Conservation (phyloP, 208 protist genomes). For the Trypanosoma lewisi region DNA sequence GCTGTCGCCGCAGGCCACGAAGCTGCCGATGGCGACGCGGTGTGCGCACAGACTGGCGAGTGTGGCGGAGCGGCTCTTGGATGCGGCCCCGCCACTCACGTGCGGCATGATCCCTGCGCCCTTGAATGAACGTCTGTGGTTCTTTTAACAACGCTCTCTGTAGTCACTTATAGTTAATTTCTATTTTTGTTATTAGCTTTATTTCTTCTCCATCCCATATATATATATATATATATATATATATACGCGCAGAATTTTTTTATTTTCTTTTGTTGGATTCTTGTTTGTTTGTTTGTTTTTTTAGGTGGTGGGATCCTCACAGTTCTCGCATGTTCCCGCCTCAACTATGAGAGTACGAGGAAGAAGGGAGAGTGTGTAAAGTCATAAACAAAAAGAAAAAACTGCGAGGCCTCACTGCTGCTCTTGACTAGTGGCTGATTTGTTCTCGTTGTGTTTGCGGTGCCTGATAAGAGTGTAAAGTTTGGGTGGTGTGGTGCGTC, state of each 20-base stretch:
- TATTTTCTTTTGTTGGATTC: conserved; percentile 9
- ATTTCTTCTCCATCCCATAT: conserved; percentile 6
- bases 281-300: neutral
- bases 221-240: conserved; percentile 8
- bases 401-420: too few species aligned
- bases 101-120: conserved; percentile 74
- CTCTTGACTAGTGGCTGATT: neutral
- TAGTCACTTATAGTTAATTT: neutral
- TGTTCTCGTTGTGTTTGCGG: neutral
- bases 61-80: conserved; percentile 68
- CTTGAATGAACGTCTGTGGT: conserved; percentile 79
- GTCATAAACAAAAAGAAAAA: too few species aligned
- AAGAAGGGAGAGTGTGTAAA: too few species aligned
- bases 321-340: too few species aligned
- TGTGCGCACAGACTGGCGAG: conserved; percentile 81
- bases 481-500: too few species aligned
- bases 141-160: conserved; percentile 41
- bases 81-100: conserved; percentile 66
- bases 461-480: conserved; percentile 1
- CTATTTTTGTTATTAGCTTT: conserved; percentile 12
- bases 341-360: too few species aligned
- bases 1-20: conserved; percentile 70
- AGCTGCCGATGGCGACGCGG: conserved; percentile 87
- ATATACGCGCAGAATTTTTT: conserved; percentile 3
- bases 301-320: neutral